These are phyloP conservation scores for Geotrichum histeridarum DNA, from an alignment of 1,139 yeast species.

Conservation along the genomic window DNA sequence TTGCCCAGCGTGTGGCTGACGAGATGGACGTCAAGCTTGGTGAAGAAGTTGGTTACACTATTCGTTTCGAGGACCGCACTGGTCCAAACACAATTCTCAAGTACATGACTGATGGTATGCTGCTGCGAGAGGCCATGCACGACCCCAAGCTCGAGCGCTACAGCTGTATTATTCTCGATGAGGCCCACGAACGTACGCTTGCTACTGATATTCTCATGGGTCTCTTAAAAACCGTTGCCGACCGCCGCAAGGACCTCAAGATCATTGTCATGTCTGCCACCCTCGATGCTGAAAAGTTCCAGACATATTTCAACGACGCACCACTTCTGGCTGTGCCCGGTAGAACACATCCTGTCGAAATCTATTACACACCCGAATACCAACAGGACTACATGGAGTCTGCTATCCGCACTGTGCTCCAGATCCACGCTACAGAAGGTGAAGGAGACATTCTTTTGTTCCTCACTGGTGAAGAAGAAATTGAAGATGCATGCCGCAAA, in stretches of 20 bases:
- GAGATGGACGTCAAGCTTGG: constrained; percentile 92
- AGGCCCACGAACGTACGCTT: constrained; percentile 96
- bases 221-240: constrained; percentile 71
- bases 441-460: constrained; percentile 87
- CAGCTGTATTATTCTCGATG: constrained; percentile 90
- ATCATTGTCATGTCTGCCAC: constrained; percentile 97
- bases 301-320: constrained; percentile 80
- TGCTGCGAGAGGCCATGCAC: constrained; percentile 94
- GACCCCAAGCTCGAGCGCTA: constrained; percentile 78
- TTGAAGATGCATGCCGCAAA: constrained; percentile 93
- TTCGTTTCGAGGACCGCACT: constrained; percentile 90
- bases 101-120: constrained; percentile 99
- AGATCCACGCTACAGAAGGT: constrained; percentile 93
- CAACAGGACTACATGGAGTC: constrained; percentile 93
- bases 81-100: constrained; percentile 74
- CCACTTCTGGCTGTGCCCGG: constrained; percentile 96
- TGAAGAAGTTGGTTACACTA: constrained; percentile 87
- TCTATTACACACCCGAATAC: constrained; percentile 92
- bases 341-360: constrained; percentile 95
- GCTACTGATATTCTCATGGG: constrained; percentile 98
- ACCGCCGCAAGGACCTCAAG: constrained; percentile 80
- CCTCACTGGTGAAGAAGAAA: constrained; percentile 96
- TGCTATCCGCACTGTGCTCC: constrained; percentile 89
- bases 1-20: constrained; percentile 92
- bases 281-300: constrained; percentile 94